Evolutionary conservation across 2,329 filamentous ascomycete genomes (phyloP), one percentile per base, ranked within the genome.

Genomic region (Botryotinia calthae): DNA sequence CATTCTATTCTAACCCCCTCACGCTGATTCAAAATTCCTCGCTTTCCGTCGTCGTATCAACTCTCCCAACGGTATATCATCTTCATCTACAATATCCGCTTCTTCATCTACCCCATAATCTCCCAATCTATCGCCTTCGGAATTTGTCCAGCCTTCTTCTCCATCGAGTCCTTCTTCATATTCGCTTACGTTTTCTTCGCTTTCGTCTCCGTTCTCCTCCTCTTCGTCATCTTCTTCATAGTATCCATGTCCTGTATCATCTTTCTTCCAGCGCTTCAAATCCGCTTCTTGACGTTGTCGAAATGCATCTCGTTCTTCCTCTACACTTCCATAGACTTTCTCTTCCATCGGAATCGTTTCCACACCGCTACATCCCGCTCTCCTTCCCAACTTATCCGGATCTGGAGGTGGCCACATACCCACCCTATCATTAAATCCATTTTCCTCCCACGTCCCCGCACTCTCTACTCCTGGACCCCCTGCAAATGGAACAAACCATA

Each of bases 21-120:
- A 58, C 7, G 16, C 37, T 10, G 34, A 58, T 58, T 42, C 58
- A 28, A 31, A 28, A 54, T 18, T 40, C 31, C 63, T 68, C 22
- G 74, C 75, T 72, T 84, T 87, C 75, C 89, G 83, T 75, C 89
- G 84, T 65, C 88, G 83, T 62, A 94, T 82, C 22, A 95, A 78
- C 79, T 93, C 89, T 6, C 87, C 89, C 58, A 95, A 82, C 0
- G 92, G 93, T 22, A 95, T 82, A 77, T 94, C 89, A 74, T 89
- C 87, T 59, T 86, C 84, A 75, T 86, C 86, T 42, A 80, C 28
- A 64, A 87, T 85, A 74, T 94, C 91, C 0, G 86, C 87, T 22
- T 93, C 91, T 78, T 94, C 91, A 77, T 95, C 93, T 0, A 96
- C 92, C 2, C 93, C 93, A 79, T 90, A 96, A 78, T 96, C 93